A percentile compares a stretch with the other conserved stretches of the same genome.
phyloP scores from a whole-genome alignment of 345 rosid species.

The Eutrema heterophyllum region DNA sequence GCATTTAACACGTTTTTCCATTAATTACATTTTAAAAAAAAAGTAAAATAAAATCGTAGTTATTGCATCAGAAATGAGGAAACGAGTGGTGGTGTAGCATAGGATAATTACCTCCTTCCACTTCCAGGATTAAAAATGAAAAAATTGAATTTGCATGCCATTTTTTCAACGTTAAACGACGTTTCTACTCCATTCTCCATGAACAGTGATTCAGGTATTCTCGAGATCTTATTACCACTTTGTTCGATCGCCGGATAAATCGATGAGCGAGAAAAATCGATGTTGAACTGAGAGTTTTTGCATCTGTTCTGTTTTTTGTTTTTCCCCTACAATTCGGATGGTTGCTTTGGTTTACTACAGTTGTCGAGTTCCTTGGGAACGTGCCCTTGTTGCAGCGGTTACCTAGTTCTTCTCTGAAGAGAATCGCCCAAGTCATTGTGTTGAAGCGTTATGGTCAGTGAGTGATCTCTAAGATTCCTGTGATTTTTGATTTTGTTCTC shows the following conservation, averaged over 20 bases:
- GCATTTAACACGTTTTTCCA: too few relatives aligned
- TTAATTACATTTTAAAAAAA: too few relatives aligned
- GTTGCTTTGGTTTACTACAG: slow-evolving; percentile 38
- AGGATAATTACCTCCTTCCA: too few relatives aligned
- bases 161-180: not conserved
- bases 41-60: too few relatives aligned
- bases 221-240: not conserved
- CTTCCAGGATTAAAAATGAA: too few relatives aligned
- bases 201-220: slow-evolving; percentile 45
- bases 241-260: not conserved
- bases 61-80: too few relatives aligned
- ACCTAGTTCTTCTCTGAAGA: slow-evolving; percentile 60
- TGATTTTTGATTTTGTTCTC: not conserved
- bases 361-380: slow-evolving; percentile 61
- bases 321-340: not conserved
- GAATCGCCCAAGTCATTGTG: slow-evolving; percentile 47
- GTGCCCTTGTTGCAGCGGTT: slow-evolving; percentile 74
- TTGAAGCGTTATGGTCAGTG: slow-evolving; percentile 54
- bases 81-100: too few relatives aligned
- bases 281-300: not conserved
- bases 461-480: slow-evolving; percentile 1
- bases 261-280: not conserved
- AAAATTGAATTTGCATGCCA: not conserved
- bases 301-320: too few relatives aligned
- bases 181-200: slow-evolving; percentile 11